Evolutionary conservation across 2,329 filamentous ascomycete genomes (phyloP).

Genomic region (Balansia obtecta): DNA sequence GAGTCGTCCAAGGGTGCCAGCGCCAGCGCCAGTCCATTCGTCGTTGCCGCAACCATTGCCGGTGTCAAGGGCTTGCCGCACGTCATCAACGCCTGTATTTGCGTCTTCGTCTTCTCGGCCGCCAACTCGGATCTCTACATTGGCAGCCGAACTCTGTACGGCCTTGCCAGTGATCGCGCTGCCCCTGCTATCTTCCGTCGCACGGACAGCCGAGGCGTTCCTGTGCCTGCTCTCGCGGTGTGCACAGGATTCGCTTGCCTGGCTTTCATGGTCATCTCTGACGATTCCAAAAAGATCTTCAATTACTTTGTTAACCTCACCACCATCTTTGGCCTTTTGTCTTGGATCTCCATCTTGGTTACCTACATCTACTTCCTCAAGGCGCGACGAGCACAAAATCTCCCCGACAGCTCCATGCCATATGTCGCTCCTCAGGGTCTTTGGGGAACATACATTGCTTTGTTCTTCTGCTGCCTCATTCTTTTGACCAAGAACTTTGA

Average conservation of each 20-base stretch:
- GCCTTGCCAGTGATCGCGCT: slow-evolving; percentile 57
- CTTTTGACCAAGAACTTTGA: slow-evolving; percentile 73
- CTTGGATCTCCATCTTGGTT: slow-evolving; percentile 56
- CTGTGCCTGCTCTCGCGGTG: slow-evolving; percentile 49
- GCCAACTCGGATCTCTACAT: slow-evolving; percentile 71
- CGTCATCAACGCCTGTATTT: slow-evolving; percentile 62
- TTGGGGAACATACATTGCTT: slow-evolving; percentile 52
- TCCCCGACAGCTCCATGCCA: slow-evolving; percentile 41
- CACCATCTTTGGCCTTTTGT: slow-evolving; percentile 53
- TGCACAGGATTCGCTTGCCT: slow-evolving; percentile 52
- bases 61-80: slow-evolving; percentile 50
- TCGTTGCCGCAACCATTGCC: slow-evolving; percentile 56
- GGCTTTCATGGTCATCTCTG: slow-evolving; percentile 54
- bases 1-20: slow-evolving; percentile 10
- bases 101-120: slow-evolving; percentile 65
- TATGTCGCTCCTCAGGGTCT: slow-evolving; percentile 63
- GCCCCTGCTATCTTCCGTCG: slow-evolving; percentile 60
- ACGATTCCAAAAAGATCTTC: slow-evolving; percentile 45
- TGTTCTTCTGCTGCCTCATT: slow-evolving; percentile 61
- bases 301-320: slow-evolving; percentile 55
- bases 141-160: slow-evolving; percentile 60
- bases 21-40: slow-evolving; percentile 53
- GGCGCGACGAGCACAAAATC: slow-evolving; percentile 47
- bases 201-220: slow-evolving; percentile 60
- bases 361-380: slow-evolving; percentile 56